Percentiles rank a stretch among this genome's conserved stretches.
Conservation (phyloP, 129 eudicot genomes). For the Oenanthe sinensis region DNA sequence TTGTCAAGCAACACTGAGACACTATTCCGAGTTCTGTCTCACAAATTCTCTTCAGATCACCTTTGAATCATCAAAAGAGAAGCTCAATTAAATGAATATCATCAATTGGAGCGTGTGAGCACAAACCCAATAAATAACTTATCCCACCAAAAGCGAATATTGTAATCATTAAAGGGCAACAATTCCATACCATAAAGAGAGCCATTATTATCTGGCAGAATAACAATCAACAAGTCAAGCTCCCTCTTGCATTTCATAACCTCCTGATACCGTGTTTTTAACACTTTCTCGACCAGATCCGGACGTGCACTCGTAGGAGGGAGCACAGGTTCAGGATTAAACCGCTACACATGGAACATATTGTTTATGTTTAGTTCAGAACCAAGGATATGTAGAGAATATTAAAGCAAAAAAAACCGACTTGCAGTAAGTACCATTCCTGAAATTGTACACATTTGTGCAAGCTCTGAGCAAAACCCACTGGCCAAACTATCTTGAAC, state of each 20-base stretch:
- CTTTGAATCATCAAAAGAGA: slow-evolving; percentile 21
- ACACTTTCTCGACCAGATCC: slow-evolving; percentile 65
- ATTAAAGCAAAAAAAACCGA: slow-evolving; percentile 1
- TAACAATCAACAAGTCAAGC: slow-evolving; percentile 75
- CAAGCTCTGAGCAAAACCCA: slow-evolving; percentile 69
- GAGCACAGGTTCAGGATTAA: slow-evolving; percentile 65
- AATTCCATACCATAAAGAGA: slow-evolving; percentile 60
- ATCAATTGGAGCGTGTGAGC: not conserved
- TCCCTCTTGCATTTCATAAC: slow-evolving; percentile 68
- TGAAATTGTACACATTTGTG: slow-evolving; percentile 68
- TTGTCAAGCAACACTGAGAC: slow-evolving; percentile 91
- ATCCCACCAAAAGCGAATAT: not conserved
- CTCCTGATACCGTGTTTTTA: slow-evolving; percentile 65
- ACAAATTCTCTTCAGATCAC: slow-evolving; percentile 92
- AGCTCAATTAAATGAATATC: not conserved
- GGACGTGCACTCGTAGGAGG: slow-evolving; percentile 58
- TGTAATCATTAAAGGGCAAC: not conserved
- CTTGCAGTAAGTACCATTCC: slow-evolving; percentile 63
- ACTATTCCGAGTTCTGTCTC: slow-evolving; percentile 96
- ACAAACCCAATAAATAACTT: not conserved
- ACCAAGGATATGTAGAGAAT: not conserved
- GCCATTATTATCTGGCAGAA: slow-evolving; percentile 90
- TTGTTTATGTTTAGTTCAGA: not conserved
- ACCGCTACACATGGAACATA: slow-evolving; percentile 33
- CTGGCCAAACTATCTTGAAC: slow-evolving; percentile 63